phyloP scores from a whole-genome alignment of 23 red algal genomes.

The Gracilaria caudata region DNA sequence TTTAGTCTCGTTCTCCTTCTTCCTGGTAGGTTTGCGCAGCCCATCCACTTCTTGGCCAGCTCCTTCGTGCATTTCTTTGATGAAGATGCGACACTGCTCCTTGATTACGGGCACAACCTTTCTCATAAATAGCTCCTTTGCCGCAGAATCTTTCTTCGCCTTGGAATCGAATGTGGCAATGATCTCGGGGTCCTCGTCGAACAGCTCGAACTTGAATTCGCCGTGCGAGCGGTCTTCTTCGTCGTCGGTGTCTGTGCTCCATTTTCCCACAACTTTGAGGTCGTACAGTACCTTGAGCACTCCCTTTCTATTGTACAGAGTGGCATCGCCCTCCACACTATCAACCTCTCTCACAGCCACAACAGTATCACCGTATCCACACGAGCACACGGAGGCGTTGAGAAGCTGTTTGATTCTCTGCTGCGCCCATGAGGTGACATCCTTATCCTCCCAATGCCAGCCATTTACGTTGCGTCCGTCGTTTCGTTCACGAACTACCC shows the following conservation, averaged over 20 bases:
- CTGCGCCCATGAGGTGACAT: constrained; percentile 78
- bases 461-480: constrained; percentile 90
- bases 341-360: constrained; percentile 48
- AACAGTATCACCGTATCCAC: neutral
- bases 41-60: constrained; percentile 50
- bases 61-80: constrained; percentile 56
- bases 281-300: constrained; percentile 83
- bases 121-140: constrained; percentile 16
- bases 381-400: neutral
- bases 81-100: constrained; percentile 58
- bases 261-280: constrained; percentile 78
- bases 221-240: constrained; percentile 54
- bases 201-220: constrained; percentile 79
- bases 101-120: constrained; percentile 34
- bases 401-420: constrained; percentile 67
- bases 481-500: constrained; percentile 80
- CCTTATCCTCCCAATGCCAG: constrained; percentile 94
- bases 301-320: constrained; percentile 92
- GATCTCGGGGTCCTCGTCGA: constrained; percentile 87
- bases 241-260: constrained; percentile 33
- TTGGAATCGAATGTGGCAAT: constrained; percentile 49
- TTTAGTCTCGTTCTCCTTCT: constrained; percentile 23
- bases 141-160: constrained; percentile 24
- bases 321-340: constrained; percentile 83
- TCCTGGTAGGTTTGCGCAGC: constrained; percentile 15